Evolutionary conservation across 805 yeast species (phyloP).

Genomic region (Groenewaldozyma tartarivorans): DNA sequence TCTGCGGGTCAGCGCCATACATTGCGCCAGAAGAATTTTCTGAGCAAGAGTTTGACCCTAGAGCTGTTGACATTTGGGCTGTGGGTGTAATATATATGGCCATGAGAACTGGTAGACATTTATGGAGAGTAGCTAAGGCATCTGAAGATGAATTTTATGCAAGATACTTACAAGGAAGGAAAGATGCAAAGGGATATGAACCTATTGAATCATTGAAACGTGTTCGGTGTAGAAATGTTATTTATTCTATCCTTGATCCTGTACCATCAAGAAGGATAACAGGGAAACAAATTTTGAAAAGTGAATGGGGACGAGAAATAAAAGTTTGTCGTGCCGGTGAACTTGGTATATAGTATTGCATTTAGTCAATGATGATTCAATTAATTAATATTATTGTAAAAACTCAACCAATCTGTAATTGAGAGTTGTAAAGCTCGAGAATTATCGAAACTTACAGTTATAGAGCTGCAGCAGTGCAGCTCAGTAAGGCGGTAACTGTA

Average conservation of each 20-base stretch:
- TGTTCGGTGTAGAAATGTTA: slow-evolving; percentile 84
- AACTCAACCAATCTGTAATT: no score
- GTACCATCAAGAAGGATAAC: slow-evolving; percentile 76
- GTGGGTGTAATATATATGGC: slow-evolving; percentile 67
- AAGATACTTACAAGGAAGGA: slow-evolving; percentile 66
- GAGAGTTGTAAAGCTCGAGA: no score
- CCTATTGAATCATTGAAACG: slow-evolving; percentile 80
- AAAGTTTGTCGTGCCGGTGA: slow-evolving; percentile 66
- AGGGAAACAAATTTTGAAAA: slow-evolving; percentile 74
- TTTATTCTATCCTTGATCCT: slow-evolving; percentile 87
- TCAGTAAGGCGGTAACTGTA: no score
- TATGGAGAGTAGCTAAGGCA: slow-evolving; percentile 74
- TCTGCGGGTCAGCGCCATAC: slow-evolving; percentile 81
- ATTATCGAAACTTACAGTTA: no score
- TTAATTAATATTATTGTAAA: slow-evolving; percentile 1
- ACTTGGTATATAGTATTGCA: slow-evolving; percentile 7
- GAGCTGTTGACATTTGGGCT: slow-evolving; percentile 82
- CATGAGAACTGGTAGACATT: slow-evolving; percentile 83
- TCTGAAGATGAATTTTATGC: slow-evolving; percentile 68
- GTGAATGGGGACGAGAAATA: slow-evolving; percentile 93
- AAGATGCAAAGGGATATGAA: slow-evolving; percentile 76
- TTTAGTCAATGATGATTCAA: neutral
- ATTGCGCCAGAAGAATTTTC: slow-evolving; percentile 82
- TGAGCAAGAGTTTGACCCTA: slow-evolving; percentile 52
- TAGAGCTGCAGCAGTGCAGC: no score